These are phyloP conservation scores for Mycena crocata DNA, from an alignment of 768 basidiomycete species.

Conservation along the genomic window DNA sequence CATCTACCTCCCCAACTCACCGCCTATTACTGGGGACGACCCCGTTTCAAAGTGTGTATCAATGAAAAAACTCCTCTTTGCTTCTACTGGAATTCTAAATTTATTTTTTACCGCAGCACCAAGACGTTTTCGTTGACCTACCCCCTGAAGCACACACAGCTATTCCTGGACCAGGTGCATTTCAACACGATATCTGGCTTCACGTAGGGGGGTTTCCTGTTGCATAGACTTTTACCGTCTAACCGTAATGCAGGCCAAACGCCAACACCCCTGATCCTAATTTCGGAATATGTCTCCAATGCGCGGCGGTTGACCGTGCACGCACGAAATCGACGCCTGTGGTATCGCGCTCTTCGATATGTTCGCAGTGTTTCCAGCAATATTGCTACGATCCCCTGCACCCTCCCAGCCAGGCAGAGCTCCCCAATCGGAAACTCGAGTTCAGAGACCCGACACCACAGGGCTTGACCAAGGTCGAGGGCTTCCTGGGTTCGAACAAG, in stretches of 20 bases:
- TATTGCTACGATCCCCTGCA: slow-evolving; percentile 65
- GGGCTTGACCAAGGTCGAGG: slow-evolving; percentile 54
- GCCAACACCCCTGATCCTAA: slow-evolving; percentile 69
- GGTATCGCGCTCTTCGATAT: slow-evolving; percentile 53
- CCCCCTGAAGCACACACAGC: slow-evolving; percentile 59
- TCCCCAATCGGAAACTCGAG: slow-evolving; percentile 54
- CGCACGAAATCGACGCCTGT: slow-evolving; percentile 52
- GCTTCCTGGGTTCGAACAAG: slow-evolving; percentile 59
- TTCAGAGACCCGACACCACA: slow-evolving; percentile 70
- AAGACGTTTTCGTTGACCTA: slow-evolving; percentile 73
- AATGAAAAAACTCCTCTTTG: background rate
- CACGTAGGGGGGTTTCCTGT: slow-evolving; percentile 33
- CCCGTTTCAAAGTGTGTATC: slow-evolving; percentile 71
- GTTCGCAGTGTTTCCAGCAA: slow-evolving; percentile 60
- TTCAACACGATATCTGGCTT: slow-evolving; percentile 69
- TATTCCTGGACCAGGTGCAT: slow-evolving; percentile 74
- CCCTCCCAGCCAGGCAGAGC: slow-evolving; percentile 55
- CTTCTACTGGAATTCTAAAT: slow-evolving; percentile 16
- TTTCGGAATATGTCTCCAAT: slow-evolving; percentile 75
- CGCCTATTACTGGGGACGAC: slow-evolving; percentile 69
- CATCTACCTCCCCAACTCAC: slow-evolving; percentile 82
- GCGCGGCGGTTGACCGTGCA: slow-evolving; percentile 68
- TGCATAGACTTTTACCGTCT: background rate
- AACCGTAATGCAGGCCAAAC: slow-evolving; percentile 50
- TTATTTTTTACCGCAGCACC: slow-evolving; percentile 58